Evolutionary conservation across 2,329 filamentous ascomycete species (phyloP).

Genomic region (Alternaria novae-zelandiae): DNA sequence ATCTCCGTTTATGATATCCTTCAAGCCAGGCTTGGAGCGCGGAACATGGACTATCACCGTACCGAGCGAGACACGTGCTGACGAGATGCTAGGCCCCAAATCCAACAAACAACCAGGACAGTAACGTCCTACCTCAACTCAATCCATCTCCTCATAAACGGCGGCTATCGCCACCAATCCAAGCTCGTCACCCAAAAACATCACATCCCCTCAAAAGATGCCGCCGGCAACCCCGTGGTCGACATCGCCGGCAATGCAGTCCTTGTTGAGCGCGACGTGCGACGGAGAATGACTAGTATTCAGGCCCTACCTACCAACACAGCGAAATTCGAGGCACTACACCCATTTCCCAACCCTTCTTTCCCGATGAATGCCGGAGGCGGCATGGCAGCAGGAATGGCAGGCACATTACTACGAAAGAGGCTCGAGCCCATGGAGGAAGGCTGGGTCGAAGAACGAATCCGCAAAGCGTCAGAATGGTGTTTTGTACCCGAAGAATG

Average conservation of each 20-base stretch:
- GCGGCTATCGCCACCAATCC: slow-evolving; percentile 18
- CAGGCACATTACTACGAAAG: slow-evolving; percentile 34
- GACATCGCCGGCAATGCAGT: slow-evolving; percentile 10
- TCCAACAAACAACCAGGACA: slow-evolving; percentile 22
- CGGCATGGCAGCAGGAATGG: slow-evolving; percentile 25
- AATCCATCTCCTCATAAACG: slow-evolving; percentile 29
- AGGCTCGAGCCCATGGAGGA: slow-evolving; percentile 34
- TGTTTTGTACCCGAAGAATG: slow-evolving; percentile 39
- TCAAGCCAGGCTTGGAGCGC: background rate
- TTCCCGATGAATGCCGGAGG: slow-evolving; percentile 23
- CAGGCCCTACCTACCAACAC: slow-evolving; percentile 12
- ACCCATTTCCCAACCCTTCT: slow-evolving; percentile 33
- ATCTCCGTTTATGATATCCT: background rate
- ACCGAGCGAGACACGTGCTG: background rate
- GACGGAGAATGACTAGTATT: slow-evolving; percentile 11
- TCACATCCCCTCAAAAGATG: slow-evolving; percentile 17
- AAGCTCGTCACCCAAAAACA: slow-evolving; percentile 16
- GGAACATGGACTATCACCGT: background rate
- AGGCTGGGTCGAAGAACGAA: slow-evolving; percentile 37
- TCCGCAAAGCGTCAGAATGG: slow-evolving; percentile 38
- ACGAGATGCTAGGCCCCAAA: slow-evolving; percentile 19
- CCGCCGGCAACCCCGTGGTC: slow-evolving; percentile 17
- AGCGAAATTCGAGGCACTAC: slow-evolving; percentile 22
- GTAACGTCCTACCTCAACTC: slow-evolving; percentile 25
- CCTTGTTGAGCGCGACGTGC: slow-evolving; percentile 12